Conservation (phyloP, 768 basidiomycete genomes). For the Suillus decipiens region DNA sequence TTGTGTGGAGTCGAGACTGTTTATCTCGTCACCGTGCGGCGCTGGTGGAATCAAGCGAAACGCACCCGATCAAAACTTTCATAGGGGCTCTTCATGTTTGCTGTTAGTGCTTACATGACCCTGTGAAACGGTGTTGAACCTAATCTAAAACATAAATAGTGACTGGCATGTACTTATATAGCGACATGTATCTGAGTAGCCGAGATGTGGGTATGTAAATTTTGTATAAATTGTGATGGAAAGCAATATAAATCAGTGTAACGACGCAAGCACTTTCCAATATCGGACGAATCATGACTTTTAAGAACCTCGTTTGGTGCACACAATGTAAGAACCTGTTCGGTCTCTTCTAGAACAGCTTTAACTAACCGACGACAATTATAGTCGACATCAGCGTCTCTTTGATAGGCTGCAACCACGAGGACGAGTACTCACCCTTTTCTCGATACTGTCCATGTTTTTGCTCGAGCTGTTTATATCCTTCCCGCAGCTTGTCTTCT, state of each 20-base stretch:
- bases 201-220: not conserved
- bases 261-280: not conserved
- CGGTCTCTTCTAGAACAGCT: conserved; percentile 45
- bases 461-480: conserved; percentile 41
- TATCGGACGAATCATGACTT: not conserved
- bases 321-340: conserved; percentile 45
- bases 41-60: conserved; percentile 66
- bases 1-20: conserved; percentile 44
- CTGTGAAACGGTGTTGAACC: not conserved
- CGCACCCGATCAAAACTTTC: conserved; percentile 29
- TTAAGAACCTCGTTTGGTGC: conserved; percentile 40
- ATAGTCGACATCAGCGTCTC: conserved; percentile 13
- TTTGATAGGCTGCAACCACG: not conserved
- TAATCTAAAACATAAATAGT: not conserved
- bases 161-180: not conserved
- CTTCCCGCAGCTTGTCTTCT: conserved; percentile 40
- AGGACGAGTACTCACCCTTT: conserved; percentile 34
- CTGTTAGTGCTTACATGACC: not conserved
- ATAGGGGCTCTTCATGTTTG: not conserved
- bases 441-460: conserved; percentile 43
- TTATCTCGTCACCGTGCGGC: conserved; percentile 51
- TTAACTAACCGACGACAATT: conserved; percentile 32
- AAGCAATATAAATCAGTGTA: not conserved
- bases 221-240: not conserved
- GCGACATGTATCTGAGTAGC: not conserved